Base-by-base conservation (phyloP, 768 basidiomycete species). In the Lenzites betulinus region DNA sequence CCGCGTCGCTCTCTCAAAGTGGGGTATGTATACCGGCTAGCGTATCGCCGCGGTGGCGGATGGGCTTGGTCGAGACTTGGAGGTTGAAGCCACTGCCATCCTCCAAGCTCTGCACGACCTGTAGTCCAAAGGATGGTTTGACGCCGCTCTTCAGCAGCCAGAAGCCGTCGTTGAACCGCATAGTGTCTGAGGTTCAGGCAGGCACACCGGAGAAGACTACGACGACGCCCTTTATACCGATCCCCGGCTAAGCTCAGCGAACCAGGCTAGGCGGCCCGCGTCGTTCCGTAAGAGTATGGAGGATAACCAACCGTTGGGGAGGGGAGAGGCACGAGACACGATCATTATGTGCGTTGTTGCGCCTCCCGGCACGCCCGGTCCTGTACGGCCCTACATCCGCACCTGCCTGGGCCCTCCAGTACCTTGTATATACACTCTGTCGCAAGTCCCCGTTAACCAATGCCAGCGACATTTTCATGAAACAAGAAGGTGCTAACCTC, bases 91-190 rank as follows among this genome's bases (percentile, higher is more conserved):
- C 82, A 33, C 79, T 75, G 15, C 74, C 73, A 47, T 79, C 79
- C 13, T 73, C 70, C 41, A 74, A 72, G 22, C 78, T 71, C 51
- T 84, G 80, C 35, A 81, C 81, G 38, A 86, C 86, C 65, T 89
- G 84, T 43, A 89, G 75, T 30, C 83, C 87, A 58, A 83, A 85
- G 60, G 78, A 79, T 13, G 85, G 78, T 66, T 83, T 85, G 58
- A 86, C 81, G 41, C 84, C 87, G 61, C 80, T 76, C 66, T 85
- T 85, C 64, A 85, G 72, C 23, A 87, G 78, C 87, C 86, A 89
- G 67, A 89, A 85, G 22, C 88, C 87, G 74, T 89, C 88, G 77
- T 83, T 88, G 76, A 88, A 87, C 68, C 83, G 86, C 87, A 88
- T 90, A 28, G 12, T 35, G 36, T 7, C 26, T 18, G 26, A 16